Evolutionary conservation across 2,329 filamentous ascomycete species (phyloP).

Genomic region (Beauveria sp.): DNA sequence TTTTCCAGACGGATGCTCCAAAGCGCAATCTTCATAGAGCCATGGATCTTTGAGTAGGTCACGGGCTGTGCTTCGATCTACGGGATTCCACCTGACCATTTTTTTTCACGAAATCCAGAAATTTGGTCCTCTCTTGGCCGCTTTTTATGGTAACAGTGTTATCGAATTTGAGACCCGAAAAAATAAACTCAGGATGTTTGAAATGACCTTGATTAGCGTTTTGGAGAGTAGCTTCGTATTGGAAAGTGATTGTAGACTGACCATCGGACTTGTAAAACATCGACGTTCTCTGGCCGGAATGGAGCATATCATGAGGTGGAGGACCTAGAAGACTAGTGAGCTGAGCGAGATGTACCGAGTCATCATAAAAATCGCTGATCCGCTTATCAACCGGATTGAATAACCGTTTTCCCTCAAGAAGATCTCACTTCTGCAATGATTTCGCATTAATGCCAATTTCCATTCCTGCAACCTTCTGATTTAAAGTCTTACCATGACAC

Average conservation of each 20-base stretch:
- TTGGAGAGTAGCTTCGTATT: neutral
- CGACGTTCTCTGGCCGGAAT: neutral
- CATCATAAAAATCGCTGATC: neutral
- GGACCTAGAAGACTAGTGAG: neutral
- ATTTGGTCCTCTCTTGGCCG: neutral
- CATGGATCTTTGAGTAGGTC: neutral
- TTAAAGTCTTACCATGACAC: conserved; percentile 15
- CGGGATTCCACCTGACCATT: neutral
- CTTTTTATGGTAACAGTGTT: neutral
- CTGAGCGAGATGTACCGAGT: neutral
- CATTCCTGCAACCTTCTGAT: neutral
- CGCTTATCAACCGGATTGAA: neutral
- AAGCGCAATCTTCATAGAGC: neutral
- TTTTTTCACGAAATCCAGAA: neutral
- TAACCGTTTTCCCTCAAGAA: neutral
- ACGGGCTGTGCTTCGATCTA: neutral
- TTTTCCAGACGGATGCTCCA: too few relatives aligned
- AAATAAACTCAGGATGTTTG: neutral
- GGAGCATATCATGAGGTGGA: neutral
- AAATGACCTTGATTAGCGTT: neutral
- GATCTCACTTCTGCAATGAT: neutral
- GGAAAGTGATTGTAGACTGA: neutral
- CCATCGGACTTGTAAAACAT: neutral
- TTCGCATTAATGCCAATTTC: neutral
- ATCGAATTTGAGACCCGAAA: neutral